Percentiles rank a stretch among this genome's conserved stretches.
Conservation (phyloP, 805 yeast species). For the Candida saitoana region DNA sequence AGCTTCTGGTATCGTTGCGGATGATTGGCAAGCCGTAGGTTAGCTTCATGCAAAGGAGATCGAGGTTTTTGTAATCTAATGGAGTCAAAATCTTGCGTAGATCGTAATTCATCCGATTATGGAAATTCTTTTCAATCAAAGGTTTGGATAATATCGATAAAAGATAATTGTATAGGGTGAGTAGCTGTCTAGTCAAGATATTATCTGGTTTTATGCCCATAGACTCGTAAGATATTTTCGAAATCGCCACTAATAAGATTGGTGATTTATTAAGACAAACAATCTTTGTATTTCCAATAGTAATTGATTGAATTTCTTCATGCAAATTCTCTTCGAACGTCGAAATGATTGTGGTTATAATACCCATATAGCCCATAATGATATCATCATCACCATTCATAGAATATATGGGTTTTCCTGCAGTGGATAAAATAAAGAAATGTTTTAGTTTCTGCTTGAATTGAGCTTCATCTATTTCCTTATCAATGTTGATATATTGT, state of each 20-base stretch:
- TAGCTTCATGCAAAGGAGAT: conserved; percentile 45
- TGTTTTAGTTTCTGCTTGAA: conserved; percentile 52
- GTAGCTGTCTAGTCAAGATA: conserved; percentile 49
- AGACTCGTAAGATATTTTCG: conserved; percentile 49
- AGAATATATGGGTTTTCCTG: conserved; percentile 87
- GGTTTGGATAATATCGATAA: conserved; percentile 82
- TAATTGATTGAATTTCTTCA: conserved; percentile 47
- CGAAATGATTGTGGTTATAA: conserved; percentile 73
- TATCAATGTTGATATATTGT: conserved; percentile 15
- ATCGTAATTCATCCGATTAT: conserved; percentile 74
- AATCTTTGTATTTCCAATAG: conserved; percentile 46
- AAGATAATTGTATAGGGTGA: conserved; percentile 68
- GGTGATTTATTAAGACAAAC: conserved; percentile 64
- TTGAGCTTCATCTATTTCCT: conserved; percentile 7
- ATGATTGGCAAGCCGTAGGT: conserved; percentile 28
- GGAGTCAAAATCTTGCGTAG: conserved; percentile 69
- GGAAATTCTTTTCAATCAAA: conserved; percentile 64
- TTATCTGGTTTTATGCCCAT: conserved; percentile 28
- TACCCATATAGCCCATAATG: conserved; percentile 68
- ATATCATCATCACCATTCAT: conserved; percentile 68
- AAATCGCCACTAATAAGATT: conserved; percentile 66
- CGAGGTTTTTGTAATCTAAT: conserved; percentile 69
- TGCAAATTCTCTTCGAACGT: conserved; percentile 50
- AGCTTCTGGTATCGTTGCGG: conserved; percentile 10
- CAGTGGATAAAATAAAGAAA: conserved; percentile 71